A percentile compares a stretch with the other conserved stretches of the same genome.
These are phyloP conservation scores for Zelopaecilomyces penicillatus DNA, from an alignment of 2,329 filamentous ascomycete species.

Conservation along the genomic window DNA sequence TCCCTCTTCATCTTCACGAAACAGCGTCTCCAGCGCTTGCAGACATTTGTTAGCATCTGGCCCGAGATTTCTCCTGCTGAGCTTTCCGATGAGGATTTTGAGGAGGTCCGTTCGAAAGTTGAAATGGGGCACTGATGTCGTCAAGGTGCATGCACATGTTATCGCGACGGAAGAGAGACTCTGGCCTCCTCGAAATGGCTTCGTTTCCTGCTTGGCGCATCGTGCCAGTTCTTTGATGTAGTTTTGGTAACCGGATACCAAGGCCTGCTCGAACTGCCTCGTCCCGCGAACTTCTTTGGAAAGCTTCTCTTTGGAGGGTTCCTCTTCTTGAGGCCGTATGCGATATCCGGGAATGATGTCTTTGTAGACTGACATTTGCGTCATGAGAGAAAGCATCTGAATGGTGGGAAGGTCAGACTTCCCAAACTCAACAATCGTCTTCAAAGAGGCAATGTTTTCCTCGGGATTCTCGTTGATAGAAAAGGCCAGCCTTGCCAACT, in stretches of 20 bases:
- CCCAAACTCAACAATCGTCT: constrained; percentile 65
- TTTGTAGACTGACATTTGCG: constrained; percentile 86
- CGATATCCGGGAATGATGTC: constrained; percentile 95
- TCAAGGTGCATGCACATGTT: constrained; percentile 72
- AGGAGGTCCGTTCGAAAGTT: constrained; percentile 87
- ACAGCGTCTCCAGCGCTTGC: constrained; percentile 71
- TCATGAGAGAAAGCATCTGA: constrained; percentile 76
- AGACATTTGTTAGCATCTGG: constrained; percentile 70
- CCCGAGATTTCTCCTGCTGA: constrained; percentile 65
- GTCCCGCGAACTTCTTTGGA: constrained; percentile 86
- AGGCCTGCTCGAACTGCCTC: constrained; percentile 76
- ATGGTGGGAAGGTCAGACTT: constrained; percentile 63
- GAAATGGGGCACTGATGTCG: constrained; percentile 85
- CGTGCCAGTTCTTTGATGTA: constrained; percentile 71
- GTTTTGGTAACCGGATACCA: constrained; percentile 75
- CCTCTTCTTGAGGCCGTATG: constrained; percentile 73
- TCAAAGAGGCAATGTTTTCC: constrained; percentile 75
- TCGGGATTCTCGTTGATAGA: constrained; percentile 88
- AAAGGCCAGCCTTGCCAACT: constrained; percentile 74
- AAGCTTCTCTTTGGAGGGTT: constrained; percentile 67
- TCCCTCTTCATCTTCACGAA: constrained; percentile 82
- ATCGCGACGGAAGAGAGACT: constrained; percentile 68
- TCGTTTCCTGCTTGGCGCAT: constrained; percentile 51
- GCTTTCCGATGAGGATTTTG: constrained; percentile 76
- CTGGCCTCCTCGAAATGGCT: constrained; percentile 29